Percentiles rank a stretch among this genome's conserved stretches.
These are phyloP conservation scores for Pleurotus pulmonarius DNA, from an alignment of 768 basidiomycete species.

Conservation along the genomic window DNA sequence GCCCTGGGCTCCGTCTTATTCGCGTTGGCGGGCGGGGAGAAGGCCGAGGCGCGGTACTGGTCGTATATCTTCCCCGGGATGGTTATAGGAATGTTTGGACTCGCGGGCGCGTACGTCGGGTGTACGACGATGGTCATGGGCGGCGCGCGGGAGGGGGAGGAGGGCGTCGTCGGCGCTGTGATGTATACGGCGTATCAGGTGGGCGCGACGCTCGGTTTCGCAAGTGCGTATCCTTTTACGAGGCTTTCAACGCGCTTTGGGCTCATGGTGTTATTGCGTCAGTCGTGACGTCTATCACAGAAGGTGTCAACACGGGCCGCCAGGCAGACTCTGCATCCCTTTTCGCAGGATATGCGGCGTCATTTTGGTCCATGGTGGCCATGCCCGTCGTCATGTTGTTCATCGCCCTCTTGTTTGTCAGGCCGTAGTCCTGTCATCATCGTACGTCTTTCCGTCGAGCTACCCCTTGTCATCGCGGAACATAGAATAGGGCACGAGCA, in stretches of 20 bases:
- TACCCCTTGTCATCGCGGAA: too few species aligned
- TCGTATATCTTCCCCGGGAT: slow-evolving; percentile 41
- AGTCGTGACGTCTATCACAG: background rate
- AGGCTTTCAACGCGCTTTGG: background rate
- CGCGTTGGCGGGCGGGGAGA: slow-evolving; percentile 27
- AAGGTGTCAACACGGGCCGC: background rate
- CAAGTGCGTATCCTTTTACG: background rate
- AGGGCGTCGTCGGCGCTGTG: slow-evolving; percentile 10
- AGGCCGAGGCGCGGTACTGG: slow-evolving; percentile 35
- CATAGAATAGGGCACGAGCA: too few species aligned
- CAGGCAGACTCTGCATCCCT: too few species aligned
- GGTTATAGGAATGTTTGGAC: slow-evolving; percentile 37
- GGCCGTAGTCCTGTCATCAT: too few species aligned
- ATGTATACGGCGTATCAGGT: slow-evolving; percentile 12
- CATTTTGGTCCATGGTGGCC: slow-evolving; percentile 9
- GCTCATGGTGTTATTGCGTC: background rate
- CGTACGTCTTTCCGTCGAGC: too few species aligned
- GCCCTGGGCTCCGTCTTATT: slow-evolving; percentile 33
- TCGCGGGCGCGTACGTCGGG: slow-evolving; percentile 30
- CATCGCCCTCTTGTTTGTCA: slow-evolving; percentile 4
- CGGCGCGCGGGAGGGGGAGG: slow-evolving; percentile 6
- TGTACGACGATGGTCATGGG: slow-evolving; percentile 11
- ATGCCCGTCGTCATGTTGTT: background rate
- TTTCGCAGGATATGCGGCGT: background rate
- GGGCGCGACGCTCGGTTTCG: slow-evolving; percentile 5